These are phyloP conservation scores for Penicillium alfredii DNA, from an alignment of 495 filamentous ascomycete species.

Conservation along the genomic window DNA sequence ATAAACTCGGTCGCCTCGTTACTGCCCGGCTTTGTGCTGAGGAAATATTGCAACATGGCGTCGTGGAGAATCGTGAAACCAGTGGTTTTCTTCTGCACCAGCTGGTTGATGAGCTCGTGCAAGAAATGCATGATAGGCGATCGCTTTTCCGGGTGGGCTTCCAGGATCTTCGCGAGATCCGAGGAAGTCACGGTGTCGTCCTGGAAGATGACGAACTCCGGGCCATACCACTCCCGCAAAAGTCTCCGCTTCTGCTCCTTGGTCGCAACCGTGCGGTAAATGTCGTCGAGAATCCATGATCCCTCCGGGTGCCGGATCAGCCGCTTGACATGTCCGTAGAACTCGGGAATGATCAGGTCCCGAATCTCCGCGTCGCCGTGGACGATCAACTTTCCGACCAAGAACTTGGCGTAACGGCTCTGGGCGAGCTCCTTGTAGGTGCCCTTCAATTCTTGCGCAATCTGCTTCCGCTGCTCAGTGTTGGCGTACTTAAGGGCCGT, in stretches of 20 bases:
- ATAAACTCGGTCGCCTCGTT: constrained; percentile 81
- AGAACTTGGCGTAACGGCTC: constrained; percentile 92
- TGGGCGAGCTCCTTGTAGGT: constrained; percentile 80
- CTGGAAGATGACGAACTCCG: constrained; percentile 83
- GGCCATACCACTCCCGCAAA: constrained; percentile 92
- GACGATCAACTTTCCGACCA: constrained; percentile 90
- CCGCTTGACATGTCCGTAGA: constrained; percentile 85
- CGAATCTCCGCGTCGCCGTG: constrained; percentile 80
- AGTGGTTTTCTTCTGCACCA: constrained; percentile 91
- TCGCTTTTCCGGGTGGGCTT: constrained; percentile 74
- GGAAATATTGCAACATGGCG: constrained; percentile 94
- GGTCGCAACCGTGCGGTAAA: constrained; percentile 81
- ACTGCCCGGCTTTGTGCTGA: constrained; percentile 66
- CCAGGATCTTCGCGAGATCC: constrained; percentile 67
- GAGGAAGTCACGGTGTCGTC: constrained; percentile 43
- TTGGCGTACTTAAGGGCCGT: constrained; percentile 95
- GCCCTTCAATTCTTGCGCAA: constrained; percentile 81
- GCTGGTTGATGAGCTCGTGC: constrained; percentile 75
- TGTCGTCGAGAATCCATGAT: constrained; percentile 94
- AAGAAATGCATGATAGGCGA: constrained; percentile 78
- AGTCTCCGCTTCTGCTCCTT: constrained; percentile 75
- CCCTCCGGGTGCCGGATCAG: constrained; percentile 94
- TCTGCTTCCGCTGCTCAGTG: constrained; percentile 71
- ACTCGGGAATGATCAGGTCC: constrained; percentile 84
- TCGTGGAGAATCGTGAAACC: constrained; percentile 96